Evolutionary conservation across 2,329 filamentous ascomycete species (phyloP), one percentile per base, ranked within the genome.

Genomic region (Penicillium decumbens): DNA sequence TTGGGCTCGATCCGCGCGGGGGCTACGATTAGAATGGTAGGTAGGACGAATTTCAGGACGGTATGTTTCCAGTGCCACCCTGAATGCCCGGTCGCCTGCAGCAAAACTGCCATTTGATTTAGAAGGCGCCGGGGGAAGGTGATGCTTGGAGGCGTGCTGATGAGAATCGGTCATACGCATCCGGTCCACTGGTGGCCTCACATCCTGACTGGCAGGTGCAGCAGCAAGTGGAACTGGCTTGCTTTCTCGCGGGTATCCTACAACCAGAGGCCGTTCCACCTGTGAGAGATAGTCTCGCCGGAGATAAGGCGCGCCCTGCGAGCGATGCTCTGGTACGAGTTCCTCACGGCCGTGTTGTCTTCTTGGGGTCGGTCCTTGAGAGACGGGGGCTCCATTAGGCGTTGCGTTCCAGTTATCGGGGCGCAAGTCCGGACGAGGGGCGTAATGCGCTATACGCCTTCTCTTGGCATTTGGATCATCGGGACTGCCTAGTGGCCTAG

Each of bases 401-500:
- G 53, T 54, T 40, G 29, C 23, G 37, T 32, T 54, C 47, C 58
- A 41, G 4, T 39, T 24, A 41, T 53, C 52, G 38, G 44, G 41
- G 40, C 44, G 53, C 20, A 51, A 29, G 1, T 58, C 51, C 24
- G 54, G 43, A 38, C 49, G 51, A 18, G 50, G 39, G 47, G 53
- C 55, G 32, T 64, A 56, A 45, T 60, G 55, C 33, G 61, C 59
- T 47, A 71, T 43, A 20, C 68, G 65, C 49, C 67, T 66, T 51
- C 65, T 63, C 54, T 72, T 73, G 32, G 56, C 51, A 28, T 54
- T 53, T 29, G 63, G 64, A 51, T 60, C 56, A 43, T 59, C 60
- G 38, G 53, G 51, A 43, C 59, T 54, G 42, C 63, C 59, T 43
- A 46, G 51, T 15, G 46, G 53, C 39, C 59, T 56, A 15, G 54